Evolutionary conservation across 1,284 basidiomycete genomes (phyloP).

Genomic region (Grifola frondosa): DNA sequence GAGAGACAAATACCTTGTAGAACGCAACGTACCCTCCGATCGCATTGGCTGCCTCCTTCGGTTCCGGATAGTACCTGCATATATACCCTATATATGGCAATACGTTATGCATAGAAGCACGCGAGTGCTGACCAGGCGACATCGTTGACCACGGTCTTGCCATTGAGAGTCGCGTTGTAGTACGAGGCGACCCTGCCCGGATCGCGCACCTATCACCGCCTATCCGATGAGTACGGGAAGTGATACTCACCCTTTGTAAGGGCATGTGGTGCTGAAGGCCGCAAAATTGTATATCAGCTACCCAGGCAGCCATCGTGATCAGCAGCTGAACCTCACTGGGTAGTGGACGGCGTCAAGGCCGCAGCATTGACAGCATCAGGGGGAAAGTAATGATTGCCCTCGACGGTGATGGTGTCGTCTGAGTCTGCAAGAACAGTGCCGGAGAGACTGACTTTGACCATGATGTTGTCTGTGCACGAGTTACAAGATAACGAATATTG

Average conservation of each 20-base stretch:
- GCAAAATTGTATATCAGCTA: background rate
- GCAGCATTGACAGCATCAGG: constrained; percentile 45
- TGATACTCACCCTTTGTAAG: constrained; percentile 65
- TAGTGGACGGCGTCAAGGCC: constrained; percentile 47
- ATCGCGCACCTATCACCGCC: background rate
- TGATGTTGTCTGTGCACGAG: no score
- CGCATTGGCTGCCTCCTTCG: constrained; percentile 49
- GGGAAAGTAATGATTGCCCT: constrained; percentile 71
- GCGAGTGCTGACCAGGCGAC: constrained; percentile 53
- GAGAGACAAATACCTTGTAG: constrained; percentile 49
- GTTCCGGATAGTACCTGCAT: constrained; percentile 59
- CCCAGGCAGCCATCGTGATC: background rate
- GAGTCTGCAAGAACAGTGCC: constrained; percentile 57
- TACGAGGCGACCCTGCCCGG: constrained; percentile 55
- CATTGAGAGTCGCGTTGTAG: constrained; percentile 52
- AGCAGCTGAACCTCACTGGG: constrained; percentile 38
- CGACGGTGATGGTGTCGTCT: constrained; percentile 51
- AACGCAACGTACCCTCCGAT: constrained; percentile 66
- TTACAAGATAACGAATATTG: background rate
- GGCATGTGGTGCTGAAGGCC: constrained; percentile 47
- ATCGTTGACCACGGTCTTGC: constrained; percentile 46
- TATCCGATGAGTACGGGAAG: background rate
- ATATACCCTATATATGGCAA: background rate
- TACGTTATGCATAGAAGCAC: background rate
- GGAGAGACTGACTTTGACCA: constrained; percentile 52